Base-by-base conservation (phyloP, 768 basidiomycete genomes). In the Xerocomus brunneocitrinus region DNA sequence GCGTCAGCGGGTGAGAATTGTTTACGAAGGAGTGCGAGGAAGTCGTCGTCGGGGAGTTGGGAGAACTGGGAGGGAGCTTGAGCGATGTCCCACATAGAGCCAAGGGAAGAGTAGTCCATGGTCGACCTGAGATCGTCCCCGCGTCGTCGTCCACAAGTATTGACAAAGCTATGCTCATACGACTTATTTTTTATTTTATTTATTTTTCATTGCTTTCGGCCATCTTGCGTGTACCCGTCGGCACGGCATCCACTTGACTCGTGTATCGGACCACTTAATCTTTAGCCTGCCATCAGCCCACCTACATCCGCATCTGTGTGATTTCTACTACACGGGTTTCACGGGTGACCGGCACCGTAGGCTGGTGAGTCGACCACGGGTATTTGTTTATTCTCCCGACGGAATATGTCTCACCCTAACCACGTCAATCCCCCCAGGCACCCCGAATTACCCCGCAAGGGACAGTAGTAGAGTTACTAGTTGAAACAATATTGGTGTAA, bases 11-110 rank as follows among this genome's bases (percentile, higher is more conserved):
- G 59, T 32, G 80, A 74, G 62, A 87, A 89, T 69, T 90, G 89
- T 62, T 89, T 89, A 64, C 85, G 83, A 3, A 91, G 76, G 47
- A 90, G 76, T 10, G 84, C 80, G 41, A 91, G 79, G 57, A 91
- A 87, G 71, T 89, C 87, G 62, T 84, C 84, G 64, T 90, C 87
- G 10, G 82, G 76, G 40, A 89, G 69, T 41, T 83, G 81, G 6
- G 85, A 76, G 72, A 87, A 81, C 41, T 65, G 65, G 32, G 79
- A 69, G 19, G 78, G 67, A 13, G 80, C 70, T 57, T 83, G 80
- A 2, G 83, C 72, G 53, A 86, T 74, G 61, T 88, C 85, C 87
- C 88, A 89, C 66, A 86, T 77, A 19, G 79, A 73, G 39, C 79
- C 70, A 28, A 74, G 58, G 58, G 78, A 69, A 28, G 74, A 56